Conservation (phyloP, 768 basidiomycete genomes). For the Hirschioporus abietinus region DNA sequence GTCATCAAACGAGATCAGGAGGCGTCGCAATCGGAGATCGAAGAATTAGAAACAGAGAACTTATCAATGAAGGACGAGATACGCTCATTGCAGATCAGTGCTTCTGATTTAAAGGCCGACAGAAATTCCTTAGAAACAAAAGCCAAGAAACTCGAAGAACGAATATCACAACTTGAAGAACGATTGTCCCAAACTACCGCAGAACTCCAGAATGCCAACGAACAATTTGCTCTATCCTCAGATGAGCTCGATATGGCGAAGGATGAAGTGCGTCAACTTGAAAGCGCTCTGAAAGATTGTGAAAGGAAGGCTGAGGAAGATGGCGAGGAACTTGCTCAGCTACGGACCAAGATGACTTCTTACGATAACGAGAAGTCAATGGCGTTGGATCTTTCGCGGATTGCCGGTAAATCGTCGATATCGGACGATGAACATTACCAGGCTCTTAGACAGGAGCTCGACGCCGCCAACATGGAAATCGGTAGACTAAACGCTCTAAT, state of each 20-base stretch:
- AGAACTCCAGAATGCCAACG: constrained; percentile 39
- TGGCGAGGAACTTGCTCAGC: constrained; percentile 43
- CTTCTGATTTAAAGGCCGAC: constrained; percentile 37
- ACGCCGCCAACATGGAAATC: constrained; percentile 71
- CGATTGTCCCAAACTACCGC: constrained; percentile 41
- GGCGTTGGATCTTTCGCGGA: constrained; percentile 22
- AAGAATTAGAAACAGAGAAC: constrained; percentile 25
- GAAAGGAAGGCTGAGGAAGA: constrained; percentile 67
- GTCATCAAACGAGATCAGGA: constrained; percentile 21
- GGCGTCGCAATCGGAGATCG: constrained; percentile 16
- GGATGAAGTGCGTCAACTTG: constrained; percentile 43
- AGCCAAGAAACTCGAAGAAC: constrained; percentile 45
- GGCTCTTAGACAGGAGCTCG: constrained; percentile 69
- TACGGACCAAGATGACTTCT: constrained; percentile 45
- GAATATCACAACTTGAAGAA: constrained; percentile 50
- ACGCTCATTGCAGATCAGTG: constrained; percentile 3
- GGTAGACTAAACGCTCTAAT: constrained; percentile 61
- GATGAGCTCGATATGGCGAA: constrained; percentile 58
- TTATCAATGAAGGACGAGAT: constrained; percentile 41
- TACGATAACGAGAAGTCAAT: constrained; percentile 57
- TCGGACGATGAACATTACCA: constrained; percentile 50
- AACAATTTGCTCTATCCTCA: constrained; percentile 46
- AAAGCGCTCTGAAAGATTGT: constrained; percentile 52
- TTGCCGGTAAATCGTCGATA: constrained; percentile 28
- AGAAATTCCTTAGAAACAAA: constrained; percentile 57